Evolutionary conservation across 2,329 filamentous ascomycete genomes (phyloP), one percentile per base, ranked within the genome.

Genomic region (Incumbomyces delicatus): DNA sequence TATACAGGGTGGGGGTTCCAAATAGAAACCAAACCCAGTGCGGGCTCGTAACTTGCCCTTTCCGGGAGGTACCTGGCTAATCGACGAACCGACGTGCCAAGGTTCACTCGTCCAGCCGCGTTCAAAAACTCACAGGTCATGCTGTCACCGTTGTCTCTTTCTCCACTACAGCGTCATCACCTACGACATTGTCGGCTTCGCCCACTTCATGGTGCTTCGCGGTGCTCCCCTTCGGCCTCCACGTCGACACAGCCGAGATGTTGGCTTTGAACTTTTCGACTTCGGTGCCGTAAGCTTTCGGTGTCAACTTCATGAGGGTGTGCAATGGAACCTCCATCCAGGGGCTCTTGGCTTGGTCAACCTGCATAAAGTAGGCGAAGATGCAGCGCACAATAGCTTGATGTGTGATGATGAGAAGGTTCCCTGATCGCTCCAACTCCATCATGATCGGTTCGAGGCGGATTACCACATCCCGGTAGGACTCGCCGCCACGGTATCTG

Each of bases 261-360:
- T 94, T 85, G 6, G 90, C 90, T 63, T 85, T 83, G 61, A 87
- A 85, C 37, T 87, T 77, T 64, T 92, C 79, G 63, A 96, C 87
- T 49, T 94, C 82, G 1, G 92, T 98, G 41, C 85, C 86, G 64
- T 98, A 98, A 6, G 92, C 92, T 51, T 87, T 81, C 2, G 92
- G 92, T 5, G 92, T 96, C 43, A 98, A 75, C 69, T 95, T 95
- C 69, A 98, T 96, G 40, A 98, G 74, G 7, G 87, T 95, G 65
- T 98, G 92, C 51, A 98, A 74, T 6, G 92, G 92, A 7, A 98
- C 92, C 60, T 95, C 90, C 85, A 96, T 95, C 92, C 92, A 98
- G 0, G 92, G 92, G 56, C 85, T 92, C 67, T 87, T 79, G 58
- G 89, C 81, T 66, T 96, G 92, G 46, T 87, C 83, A 60, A 92